A percentile compares a stretch with the other conserved stretches of the same genome.
Conservation (phyloP, 257 asterid genomes). For the Capsicum baccatum region DNA sequence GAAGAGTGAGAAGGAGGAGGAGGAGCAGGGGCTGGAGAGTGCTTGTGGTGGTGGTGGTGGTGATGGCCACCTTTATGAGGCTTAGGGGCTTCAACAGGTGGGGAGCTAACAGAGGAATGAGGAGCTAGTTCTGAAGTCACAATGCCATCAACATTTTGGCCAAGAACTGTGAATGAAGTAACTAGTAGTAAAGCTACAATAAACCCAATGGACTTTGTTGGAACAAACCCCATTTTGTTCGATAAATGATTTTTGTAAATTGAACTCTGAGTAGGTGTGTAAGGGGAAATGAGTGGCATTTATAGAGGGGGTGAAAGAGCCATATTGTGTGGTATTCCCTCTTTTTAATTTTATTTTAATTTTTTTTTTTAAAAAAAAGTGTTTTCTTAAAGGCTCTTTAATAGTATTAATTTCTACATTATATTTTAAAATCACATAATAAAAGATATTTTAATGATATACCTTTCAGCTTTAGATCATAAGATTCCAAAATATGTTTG, state of each 20-base stretch:
- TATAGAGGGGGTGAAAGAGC: neutral
- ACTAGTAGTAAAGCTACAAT: neutral
- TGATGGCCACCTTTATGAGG: slow-evolving; percentile 29
- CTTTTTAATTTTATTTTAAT: too few relatives aligned
- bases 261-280: neutral
- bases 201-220: neutral
- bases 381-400: too few relatives aligned
- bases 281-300: neutral
- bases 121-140: slow-evolving; percentile 13
- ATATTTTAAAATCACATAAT: too few relatives aligned
- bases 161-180: slow-evolving; percentile 20
- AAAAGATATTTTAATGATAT: too few relatives aligned
- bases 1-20: slow-evolving; percentile 29
- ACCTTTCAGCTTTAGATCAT: too few relatives aligned
- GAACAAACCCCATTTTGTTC: neutral
- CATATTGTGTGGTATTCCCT: too few relatives aligned
- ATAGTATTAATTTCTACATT: too few relatives aligned
- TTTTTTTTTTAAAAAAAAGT: too few relatives aligned
- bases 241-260: neutral
- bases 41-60: slow-evolving; percentile 32
- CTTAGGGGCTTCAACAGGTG: slow-evolving; percentile 39
- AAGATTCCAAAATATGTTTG: too few relatives aligned
- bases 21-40: slow-evolving; percentile 24
- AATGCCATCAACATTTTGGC: slow-evolving; percentile 20
- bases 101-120: slow-evolving; percentile 2